Evolutionary conservation across 192 early-diverging fungal species (phyloP).

Genomic region (Powellomyces hirtus): DNA sequence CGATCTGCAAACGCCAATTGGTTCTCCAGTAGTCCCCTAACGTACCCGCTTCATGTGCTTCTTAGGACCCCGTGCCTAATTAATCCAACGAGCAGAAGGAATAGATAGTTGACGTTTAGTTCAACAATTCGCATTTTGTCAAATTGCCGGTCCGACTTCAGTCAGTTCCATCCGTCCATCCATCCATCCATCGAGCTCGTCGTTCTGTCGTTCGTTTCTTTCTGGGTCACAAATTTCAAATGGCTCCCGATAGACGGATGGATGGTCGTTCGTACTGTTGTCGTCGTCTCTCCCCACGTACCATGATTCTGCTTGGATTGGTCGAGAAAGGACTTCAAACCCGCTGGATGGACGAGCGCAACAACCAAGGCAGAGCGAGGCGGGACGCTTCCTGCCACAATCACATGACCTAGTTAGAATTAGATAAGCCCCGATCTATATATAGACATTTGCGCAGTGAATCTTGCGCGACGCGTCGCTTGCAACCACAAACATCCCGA

Average conservation of each 20-base stretch:
- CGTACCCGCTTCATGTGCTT: constrained; percentile 98
- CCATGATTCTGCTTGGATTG: not conserved
- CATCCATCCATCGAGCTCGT: constrained; percentile 13
- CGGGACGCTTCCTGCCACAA: too few relatives aligned
- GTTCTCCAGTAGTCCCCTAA: not conserved
- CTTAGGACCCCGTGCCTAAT: constrained; percentile 91
- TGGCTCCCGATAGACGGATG: not conserved
- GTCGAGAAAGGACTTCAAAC: not conserved
- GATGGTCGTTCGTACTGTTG: not conserved
- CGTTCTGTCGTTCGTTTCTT: not conserved
- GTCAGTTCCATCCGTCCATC: constrained; percentile 7
- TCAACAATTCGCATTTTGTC: not conserved
- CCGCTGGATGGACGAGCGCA: not conserved
- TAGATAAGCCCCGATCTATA: too few relatives aligned
- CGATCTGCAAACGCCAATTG: not conserved
- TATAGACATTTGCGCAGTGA: too few relatives aligned
- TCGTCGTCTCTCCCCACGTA: not conserved
- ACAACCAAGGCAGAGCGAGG: too few relatives aligned
- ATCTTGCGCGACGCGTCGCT: too few relatives aligned
- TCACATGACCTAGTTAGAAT: too few relatives aligned
- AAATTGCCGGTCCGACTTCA: not conserved
- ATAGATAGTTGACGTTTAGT: not conserved
- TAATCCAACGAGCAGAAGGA: not conserved
- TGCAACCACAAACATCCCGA: too few relatives aligned
- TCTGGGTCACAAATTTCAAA: not conserved